Base-by-base conservation (phyloP, 2,329 filamentous ascomycete species). In the Colletotrichum abscissum region DNA sequence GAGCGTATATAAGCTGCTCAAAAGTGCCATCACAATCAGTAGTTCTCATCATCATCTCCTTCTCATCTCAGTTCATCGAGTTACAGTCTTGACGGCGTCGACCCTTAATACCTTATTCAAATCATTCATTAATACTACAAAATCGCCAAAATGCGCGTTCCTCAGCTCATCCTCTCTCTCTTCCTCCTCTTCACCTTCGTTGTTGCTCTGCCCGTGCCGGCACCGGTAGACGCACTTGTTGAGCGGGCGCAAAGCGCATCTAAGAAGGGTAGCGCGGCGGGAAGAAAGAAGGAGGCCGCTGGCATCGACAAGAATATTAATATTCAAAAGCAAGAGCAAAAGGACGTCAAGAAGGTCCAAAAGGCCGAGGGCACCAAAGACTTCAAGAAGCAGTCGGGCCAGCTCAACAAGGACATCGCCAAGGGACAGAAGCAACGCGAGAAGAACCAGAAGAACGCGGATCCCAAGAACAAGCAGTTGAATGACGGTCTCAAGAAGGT, bases 291-390 rank as follows among this genome's bases (percentile, higher is more conserved):
- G 28, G 58, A 56, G n/a, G 58, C 7, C 28, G 19, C 12, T 1
- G 70, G 70, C 26, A 69, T 72, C 33, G 24, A 72, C 3, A 38
- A 72, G 33, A 72, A 72, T 11, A 72, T 72, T 6, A 4, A 9
- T 7, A 72, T 72, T 9, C 70, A 72, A 11, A 64, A 72, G 22
- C 5, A 64, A 3, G 70, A 72, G 33, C 57, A 49, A 42, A 46
- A 69, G 42, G 54, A 72, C 1, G 66, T 30, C 4, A 72, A 60
- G n/a, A 69, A 72, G 42, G 54, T 59, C 1, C 54, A 72, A 16
- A 60, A 55, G 8, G 42, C 54, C 8, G 33, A 28, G 19, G 28
- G 26, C 16, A 28, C 24, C 4, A 65, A 59, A 33, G 33, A 64
- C 14, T 59, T 69, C 16, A 12, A 33, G 0, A 46, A 33, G 22